Percentiles rank a stretch among this genome's conserved stretches.
Conservation (phyloP, 805 yeast genomes). For the Candida yuanshanica region DNA sequence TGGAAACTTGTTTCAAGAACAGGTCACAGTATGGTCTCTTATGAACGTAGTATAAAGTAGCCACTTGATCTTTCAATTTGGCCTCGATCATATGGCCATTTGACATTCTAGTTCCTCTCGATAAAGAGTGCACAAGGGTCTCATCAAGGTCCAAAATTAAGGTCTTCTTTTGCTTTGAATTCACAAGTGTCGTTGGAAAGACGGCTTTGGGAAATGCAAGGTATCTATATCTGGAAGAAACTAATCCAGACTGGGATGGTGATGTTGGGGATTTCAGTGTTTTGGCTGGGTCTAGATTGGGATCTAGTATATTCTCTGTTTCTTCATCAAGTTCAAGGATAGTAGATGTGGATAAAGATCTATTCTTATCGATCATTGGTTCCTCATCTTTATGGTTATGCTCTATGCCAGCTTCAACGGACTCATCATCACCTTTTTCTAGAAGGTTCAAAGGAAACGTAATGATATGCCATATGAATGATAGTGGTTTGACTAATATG, state of each 20-base stretch:
- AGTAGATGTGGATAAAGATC: constrained; percentile 5
- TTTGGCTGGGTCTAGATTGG: neutral
- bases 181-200: constrained; percentile 38
- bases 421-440: constrained; percentile 17
- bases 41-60: constrained; percentile 83
- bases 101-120: constrained; percentile 44
- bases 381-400: neutral
- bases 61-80: constrained; percentile 55
- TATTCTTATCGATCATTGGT: neutral
- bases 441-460: constrained; percentile 51
- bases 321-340: constrained; percentile 12
- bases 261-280: constrained; percentile 22
- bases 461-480: constrained; percentile 42
- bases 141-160: constrained; percentile 89
- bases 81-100: constrained; percentile 78
- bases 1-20: constrained; percentile 68
- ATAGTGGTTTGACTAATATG: constrained; percentile 46
- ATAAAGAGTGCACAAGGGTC: constrained; percentile 86
- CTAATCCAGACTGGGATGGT: constrained; percentile 14
- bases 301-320: constrained; percentile 2
- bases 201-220: constrained; percentile 33
- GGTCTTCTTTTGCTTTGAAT: constrained; percentile 46
- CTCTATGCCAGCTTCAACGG: neutral
- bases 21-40: constrained; percentile 90
- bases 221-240: constrained; percentile 12